Evolutionary conservation across 169 alveolate genomes (phyloP).

Genomic region (Plasmodium billcollinsi): DNA sequence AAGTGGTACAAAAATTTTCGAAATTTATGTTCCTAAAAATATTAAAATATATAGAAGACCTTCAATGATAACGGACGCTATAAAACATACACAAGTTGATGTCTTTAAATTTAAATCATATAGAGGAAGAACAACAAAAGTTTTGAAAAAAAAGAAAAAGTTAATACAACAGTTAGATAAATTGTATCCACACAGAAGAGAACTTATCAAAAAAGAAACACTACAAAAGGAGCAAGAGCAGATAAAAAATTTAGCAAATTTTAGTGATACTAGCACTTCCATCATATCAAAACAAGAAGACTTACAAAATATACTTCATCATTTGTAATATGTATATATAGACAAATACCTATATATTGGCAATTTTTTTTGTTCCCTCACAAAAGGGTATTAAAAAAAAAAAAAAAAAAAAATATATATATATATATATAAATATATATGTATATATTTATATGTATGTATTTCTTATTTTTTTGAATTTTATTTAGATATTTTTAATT

Average conservation of each 20-base stretch:
- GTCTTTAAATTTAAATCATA: conserved; percentile 72
- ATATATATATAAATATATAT: too few species aligned
- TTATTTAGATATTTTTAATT: too few species aligned
- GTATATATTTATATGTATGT: too few species aligned
- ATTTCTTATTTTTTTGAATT: too few species aligned
- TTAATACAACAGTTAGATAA: conserved; percentile 61
- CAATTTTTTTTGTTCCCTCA: too few species aligned
- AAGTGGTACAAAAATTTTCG: conserved; percentile 83
- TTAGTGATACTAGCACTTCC: background rate
- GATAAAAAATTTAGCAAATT: background rate
- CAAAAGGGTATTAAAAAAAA: too few species aligned
- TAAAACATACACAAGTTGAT: conserved; percentile 71
- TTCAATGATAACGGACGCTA: conserved; percentile 74
- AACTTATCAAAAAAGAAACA: conserved; percentile 34
- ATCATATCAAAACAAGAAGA: conserved; percentile 23
- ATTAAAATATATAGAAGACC: conserved; percentile 86
- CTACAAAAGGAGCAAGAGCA: conserved; percentile 36
- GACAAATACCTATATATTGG: too few species aligned
- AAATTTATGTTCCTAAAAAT: conserved; percentile 86
- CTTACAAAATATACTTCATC: conserved; percentile 56
- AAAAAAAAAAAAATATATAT: too few species aligned
- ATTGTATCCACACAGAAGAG: conserved; percentile 24
- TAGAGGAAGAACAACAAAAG: conserved; percentile 63
- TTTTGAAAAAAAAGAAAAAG: conserved; percentile 59
- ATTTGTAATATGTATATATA: conserved; percentile 13